phyloP scores from a whole-genome alignment of 768 basidiomycete species.

The Mrakia frigida region DNA sequence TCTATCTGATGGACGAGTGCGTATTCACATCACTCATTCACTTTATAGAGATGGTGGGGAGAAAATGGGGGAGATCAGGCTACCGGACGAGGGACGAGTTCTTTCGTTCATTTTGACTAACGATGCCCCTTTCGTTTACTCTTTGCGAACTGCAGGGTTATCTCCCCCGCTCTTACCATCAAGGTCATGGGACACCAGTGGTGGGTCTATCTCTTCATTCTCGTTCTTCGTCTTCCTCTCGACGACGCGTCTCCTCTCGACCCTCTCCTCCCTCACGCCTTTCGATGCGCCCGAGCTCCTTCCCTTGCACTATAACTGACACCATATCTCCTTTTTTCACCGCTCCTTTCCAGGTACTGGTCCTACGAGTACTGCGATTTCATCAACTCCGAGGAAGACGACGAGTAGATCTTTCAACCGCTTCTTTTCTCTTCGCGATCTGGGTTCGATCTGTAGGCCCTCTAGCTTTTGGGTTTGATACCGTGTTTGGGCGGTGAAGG shows the following conservation, averaged over 20 bases:
- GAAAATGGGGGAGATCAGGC: no score
- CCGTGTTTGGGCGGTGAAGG: no score
- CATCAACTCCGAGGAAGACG: not conserved
- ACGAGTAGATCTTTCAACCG: not conserved
- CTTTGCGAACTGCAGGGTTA: no score
- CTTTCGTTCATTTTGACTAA: no score
- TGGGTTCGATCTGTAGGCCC: no score
- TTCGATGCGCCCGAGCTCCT: not conserved
- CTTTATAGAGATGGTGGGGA: no score
- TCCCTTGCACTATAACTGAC: no score
- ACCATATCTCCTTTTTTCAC: not conserved
- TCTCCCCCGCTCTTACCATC: conserved; percentile 35
- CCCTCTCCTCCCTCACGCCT: not conserved
- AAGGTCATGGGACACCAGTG: conserved; percentile 34
- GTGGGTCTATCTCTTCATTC: not conserved
- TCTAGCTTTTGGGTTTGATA: no score
- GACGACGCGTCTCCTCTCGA: not conserved
- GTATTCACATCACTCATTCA: no score
- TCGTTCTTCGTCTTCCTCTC: not conserved
- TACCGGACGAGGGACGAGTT: no score
- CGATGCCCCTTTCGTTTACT: no score
- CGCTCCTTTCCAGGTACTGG: not conserved
- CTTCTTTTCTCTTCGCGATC: no score
- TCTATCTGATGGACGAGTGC: conserved; percentile 37
- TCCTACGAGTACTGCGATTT: conserved; percentile 5